Base-by-base conservation (phyloP, 345 rosid species). In the Angophora floribunda region DNA sequence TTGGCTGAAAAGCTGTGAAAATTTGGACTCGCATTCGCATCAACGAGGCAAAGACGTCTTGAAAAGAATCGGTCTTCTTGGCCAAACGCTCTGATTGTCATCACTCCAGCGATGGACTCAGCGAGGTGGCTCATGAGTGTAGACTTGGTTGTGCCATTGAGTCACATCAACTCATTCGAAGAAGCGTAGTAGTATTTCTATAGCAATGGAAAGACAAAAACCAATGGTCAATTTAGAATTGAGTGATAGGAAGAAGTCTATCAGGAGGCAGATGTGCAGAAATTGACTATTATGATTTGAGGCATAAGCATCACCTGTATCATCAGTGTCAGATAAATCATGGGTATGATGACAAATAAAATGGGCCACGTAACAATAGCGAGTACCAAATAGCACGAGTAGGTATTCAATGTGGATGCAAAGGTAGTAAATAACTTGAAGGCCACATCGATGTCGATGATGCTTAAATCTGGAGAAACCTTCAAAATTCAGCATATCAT, bases 91-190 rank as follows among this genome's bases (percentile, higher is more conserved):
- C 97, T 90, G 65, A 95, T 94, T 52, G 95, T 93, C 90, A 93
- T 88, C 86, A 90, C 92, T 85, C 96, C 96, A 7, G 94, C 93
- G 50, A 93, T 87, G 61, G 96, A 94, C 91, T 95, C 97, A 7
- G 96, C 94, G 9, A 94, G 78, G 89, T 94, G 89, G 90, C 94
- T 94, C 44, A 94, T 93, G 15, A 94, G 89, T 5, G 86, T 86
- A 24, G 96, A 94, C 90, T 91, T 94, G 17, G 95, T 95, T 13
- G 96, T 95, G 79, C 96, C 97, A 85, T 91, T 90, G 12, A 94
- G 90, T 86, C 96, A 89, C 96, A 92, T 91, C 82, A 95, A 80
- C 89, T 95, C 97, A 86, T 92, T 94, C 2, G 95, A 91, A 44
- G 93, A 88, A 86, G 94, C 90, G 52, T 90, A 90, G 88, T 94